Conservation (phyloP, 768 basidiomycete genomes). For the Amanita rubescens region DNA sequence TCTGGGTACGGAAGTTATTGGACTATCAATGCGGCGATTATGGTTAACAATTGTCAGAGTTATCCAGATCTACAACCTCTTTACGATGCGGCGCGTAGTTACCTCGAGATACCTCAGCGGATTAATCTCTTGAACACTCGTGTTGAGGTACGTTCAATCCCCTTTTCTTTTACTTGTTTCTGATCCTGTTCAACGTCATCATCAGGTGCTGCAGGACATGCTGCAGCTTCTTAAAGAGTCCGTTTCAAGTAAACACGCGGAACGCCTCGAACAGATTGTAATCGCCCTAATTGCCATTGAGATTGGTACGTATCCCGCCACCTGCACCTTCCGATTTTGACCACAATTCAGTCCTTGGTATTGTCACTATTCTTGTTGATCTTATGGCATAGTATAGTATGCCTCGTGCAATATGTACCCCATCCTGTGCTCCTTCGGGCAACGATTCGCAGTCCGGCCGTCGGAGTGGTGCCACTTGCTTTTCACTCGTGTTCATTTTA, state of each 20-base stretch:
- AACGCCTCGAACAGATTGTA: slow-evolving; percentile 88
- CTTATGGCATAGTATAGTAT: slow-evolving; percentile 44
- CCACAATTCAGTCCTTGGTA: slow-evolving; percentile 60
- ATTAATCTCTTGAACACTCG: slow-evolving; percentile 90
- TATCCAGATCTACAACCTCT: slow-evolving; percentile 93
- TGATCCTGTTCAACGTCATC: background rate
- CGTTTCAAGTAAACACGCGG: slow-evolving; percentile 84
- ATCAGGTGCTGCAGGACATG: slow-evolving; percentile 92
- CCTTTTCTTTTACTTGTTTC: background rate
- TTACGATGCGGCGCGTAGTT: slow-evolving; percentile 89
- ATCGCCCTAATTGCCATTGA: slow-evolving; percentile 87
- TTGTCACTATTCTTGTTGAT: slow-evolving; percentile 87
- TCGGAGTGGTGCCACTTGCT: background rate
- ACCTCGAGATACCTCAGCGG: slow-evolving; percentile 91
- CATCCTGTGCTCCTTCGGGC: background rate
- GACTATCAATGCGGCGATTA: background rate
- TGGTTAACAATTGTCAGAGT: slow-evolving; percentile 40
- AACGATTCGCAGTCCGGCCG: background rate
- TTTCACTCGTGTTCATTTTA: background rate
- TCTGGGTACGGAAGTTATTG: slow-evolving; percentile 61
- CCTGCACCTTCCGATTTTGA: background rate
- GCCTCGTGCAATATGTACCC: background rate
- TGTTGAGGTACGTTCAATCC: slow-evolving; percentile 70
- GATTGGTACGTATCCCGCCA: slow-evolving; percentile 46
- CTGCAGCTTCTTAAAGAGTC: slow-evolving; percentile 91